These are phyloP conservation scores for Mycena amicta DNA, from an alignment of 768 basidiomycete genomes.

Conservation along the genomic window DNA sequence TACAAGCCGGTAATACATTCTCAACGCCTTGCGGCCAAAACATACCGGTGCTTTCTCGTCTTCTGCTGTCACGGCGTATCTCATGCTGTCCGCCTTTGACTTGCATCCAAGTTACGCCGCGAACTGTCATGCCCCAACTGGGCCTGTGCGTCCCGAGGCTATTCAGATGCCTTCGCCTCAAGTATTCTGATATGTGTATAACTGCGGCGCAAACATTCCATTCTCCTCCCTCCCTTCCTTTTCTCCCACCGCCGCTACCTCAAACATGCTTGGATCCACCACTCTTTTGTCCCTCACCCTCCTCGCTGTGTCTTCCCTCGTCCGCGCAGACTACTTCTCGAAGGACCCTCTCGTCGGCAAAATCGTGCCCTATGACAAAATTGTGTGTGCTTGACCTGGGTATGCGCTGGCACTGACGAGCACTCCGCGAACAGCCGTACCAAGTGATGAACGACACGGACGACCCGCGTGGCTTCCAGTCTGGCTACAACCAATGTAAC, in stretches of 20 bases:
- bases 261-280: neutral
- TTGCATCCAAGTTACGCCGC: no score
- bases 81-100: no score
- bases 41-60: no score
- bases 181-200: no score
- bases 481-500: constrained; percentile 65
- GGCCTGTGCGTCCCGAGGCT: no score
- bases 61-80: no score
- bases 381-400: constrained; percentile 3
- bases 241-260: neutral
- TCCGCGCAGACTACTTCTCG: constrained; percentile 23
- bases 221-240: neutral
- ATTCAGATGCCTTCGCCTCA: no score
- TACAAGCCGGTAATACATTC: no score
- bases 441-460: constrained; percentile 20
- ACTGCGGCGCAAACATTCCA: neutral
- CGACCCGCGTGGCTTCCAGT: constrained; percentile 51
- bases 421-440: constrained; percentile 12
- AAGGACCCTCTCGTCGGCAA: constrained; percentile 20
- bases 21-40: no score
- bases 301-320: constrained; percentile 13
- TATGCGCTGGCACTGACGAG: neutral
- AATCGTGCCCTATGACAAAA: constrained; percentile 10
- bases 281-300: constrained; percentile 22
- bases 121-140: no score